Base-by-base conservation (phyloP, 495 filamentous ascomycete species). In the Penicillium chermesinum region DNA sequence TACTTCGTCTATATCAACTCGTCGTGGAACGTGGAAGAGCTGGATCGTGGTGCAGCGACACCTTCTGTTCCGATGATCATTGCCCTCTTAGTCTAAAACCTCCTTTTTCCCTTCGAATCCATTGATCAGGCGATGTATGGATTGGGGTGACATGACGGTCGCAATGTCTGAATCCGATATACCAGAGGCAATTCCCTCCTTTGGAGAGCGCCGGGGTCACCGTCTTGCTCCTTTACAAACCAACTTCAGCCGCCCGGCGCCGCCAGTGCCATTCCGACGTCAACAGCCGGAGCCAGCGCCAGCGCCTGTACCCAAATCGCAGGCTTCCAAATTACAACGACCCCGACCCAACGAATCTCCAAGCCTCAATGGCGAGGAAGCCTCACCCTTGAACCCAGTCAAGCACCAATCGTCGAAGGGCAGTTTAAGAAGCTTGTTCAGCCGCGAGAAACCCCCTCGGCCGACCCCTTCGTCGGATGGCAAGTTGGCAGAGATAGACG, bases 341-440 rank as follows among this genome's bases (percentile, higher is more conserved):
- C 69, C 61, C 38, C 67, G 70, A 16, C 71, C 71, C n/a, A 47
- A 54, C 15, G 69, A 73, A 14, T 64, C 65, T 18, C 55, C 66
- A 17, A 59, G 47, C 27, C 49, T 58, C 44, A 55, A 58, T 54
- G 61, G 60, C 9, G 58, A 57, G 19, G 63, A 59, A 36, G 60
- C 63, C 22, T 59, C 69, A 27, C 70, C 70, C 13, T 60, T 72
- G 25, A 48, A 22, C 19, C 36, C 45, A 17, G 60, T 66, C 12
- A 71, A 67, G 41, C 67, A 61, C 3, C 66, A 72, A 40, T 45
- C 66, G 0, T 75, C 72, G 25, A 71, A 71, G 51, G 61, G 63
- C 7, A 67, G 65, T 32, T 42, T 75, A 37, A 69, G 69, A 46
- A 62, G 51, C 39, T 53, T 75, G 6, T 73, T 75, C 48, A 54